These are phyloP conservation scores for Verticillium albo-atrum DNA, from an alignment of 2,329 filamentous ascomycete genomes.

Conservation along the genomic window DNA sequence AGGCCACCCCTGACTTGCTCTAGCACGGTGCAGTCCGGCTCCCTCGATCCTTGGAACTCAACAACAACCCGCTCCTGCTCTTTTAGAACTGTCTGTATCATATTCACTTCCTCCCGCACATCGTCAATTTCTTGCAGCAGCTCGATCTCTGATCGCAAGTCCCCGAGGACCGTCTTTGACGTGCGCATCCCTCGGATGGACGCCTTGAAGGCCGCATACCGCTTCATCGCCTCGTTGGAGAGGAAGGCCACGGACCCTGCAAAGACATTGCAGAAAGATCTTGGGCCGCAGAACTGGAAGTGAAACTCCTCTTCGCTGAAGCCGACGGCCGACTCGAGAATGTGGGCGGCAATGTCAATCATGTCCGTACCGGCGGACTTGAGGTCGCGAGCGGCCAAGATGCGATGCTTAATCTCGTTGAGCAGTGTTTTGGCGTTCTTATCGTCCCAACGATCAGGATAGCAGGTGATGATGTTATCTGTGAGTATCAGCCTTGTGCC, in stretches of 20 bases:
- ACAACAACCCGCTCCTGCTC: slow-evolving; percentile 13
- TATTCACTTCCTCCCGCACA: slow-evolving; percentile 11
- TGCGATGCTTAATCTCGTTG: slow-evolving; percentile 12
- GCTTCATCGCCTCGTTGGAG: slow-evolving; percentile 15
- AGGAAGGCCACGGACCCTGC: slow-evolving; percentile 9
- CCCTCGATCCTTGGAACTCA: slow-evolving; percentile 7
- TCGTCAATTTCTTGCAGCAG: slow-evolving; percentile 13
- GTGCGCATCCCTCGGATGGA: slow-evolving; percentile 13
- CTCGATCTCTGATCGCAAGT: slow-evolving; percentile 16
- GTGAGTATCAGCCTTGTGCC: neutral
- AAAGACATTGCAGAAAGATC: slow-evolving; percentile 11
- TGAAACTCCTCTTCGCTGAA: slow-evolving; percentile 15
- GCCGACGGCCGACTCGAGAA: slow-evolving; percentile 6
- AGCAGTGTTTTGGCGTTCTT: slow-evolving; percentile 14
- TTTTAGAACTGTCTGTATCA: slow-evolving; percentile 11
- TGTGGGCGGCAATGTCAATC: slow-evolving; percentile 5
- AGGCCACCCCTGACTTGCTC: neutral
- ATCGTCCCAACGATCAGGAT: slow-evolving; percentile 13
- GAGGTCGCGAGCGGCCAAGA: slow-evolving; percentile 6
- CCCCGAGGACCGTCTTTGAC: slow-evolving; percentile 11
- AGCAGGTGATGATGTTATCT: slow-evolving; percentile 13
- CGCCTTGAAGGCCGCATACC: slow-evolving; percentile 10
- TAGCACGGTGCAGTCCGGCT: neutral
- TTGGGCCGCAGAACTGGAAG: slow-evolving; percentile 13
- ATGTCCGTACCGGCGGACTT: slow-evolving; percentile 9